Evolutionary conservation across 768 basidiomycete species (phyloP).

Genomic region (Pleurotus eryngii): DNA sequence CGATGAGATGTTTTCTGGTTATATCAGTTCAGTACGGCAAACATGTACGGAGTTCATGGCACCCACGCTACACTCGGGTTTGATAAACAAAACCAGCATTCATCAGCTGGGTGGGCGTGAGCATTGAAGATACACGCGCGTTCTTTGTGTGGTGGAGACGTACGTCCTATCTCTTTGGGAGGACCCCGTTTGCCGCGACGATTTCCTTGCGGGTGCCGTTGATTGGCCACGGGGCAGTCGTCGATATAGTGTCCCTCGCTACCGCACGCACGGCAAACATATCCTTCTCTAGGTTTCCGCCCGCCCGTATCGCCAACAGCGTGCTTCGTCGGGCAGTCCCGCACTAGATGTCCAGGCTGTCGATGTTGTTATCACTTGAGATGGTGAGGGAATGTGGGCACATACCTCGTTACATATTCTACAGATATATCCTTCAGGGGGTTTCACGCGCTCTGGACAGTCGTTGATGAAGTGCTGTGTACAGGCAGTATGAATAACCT

Average conservation of each 20-base stretch:
- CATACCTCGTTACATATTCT: slow-evolving; percentile 74
- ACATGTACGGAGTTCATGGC: neutral
- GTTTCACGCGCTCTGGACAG: slow-evolving; percentile 72
- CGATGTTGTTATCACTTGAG: too few relatives aligned
- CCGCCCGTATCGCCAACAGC: slow-evolving; percentile 81
- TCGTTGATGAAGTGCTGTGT: slow-evolving; percentile 70
- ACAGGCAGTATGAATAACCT: slow-evolving; percentile 5
- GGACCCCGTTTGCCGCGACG: slow-evolving; percentile 49
- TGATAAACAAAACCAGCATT: slow-evolving; percentile 98
- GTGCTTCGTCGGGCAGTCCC: slow-evolving; percentile 82
- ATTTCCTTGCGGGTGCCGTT: slow-evolving; percentile 34
- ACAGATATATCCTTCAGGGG: slow-evolving; percentile 85
- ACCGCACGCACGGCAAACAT: slow-evolving; percentile 89
- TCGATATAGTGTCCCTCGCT: slow-evolving; percentile 83
- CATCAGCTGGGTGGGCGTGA: slow-evolving; percentile 55
- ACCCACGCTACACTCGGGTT: slow-evolving; percentile 87
- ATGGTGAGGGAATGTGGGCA: slow-evolving; percentile 5
- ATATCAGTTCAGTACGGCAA: neutral
- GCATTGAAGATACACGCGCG: neutral
- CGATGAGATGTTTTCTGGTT: slow-evolving; percentile 88
- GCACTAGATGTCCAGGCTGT: slow-evolving; percentile 80
- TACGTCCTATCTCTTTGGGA: slow-evolving; percentile 79
- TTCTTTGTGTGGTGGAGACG: slow-evolving; percentile 22
- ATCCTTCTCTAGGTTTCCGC: slow-evolving; percentile 78
- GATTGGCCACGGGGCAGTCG: slow-evolving; percentile 77